Evolutionary conservation across 2,329 filamentous ascomycete species (phyloP), one percentile per base, ranked within the genome.

Genomic region (Fusarium multiceps): DNA sequence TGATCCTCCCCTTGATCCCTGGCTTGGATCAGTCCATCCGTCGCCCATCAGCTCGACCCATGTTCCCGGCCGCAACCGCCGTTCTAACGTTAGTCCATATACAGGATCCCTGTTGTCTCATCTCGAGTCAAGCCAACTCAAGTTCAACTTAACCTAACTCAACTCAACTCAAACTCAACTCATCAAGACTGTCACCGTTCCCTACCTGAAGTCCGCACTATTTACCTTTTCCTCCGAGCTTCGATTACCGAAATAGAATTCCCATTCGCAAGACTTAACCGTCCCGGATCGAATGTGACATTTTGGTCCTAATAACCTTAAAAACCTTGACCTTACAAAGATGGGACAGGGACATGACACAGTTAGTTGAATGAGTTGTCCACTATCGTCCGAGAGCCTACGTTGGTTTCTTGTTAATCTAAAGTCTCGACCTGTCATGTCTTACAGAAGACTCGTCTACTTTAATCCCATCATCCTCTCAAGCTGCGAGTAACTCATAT

Each of bases 21-120:
- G 55, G 63, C 55, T 71, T 55, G 34, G 55, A 71, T 71, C 68
- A 71, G 63, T 71, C 55, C 59, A 71, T 71, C 59, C 63, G 55
- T 46, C 56, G 37, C 55, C 41, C 27, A 37, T 21, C 32, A 41
- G 49, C 49, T 46, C 43, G 43, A 48, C 42, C 68, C 68, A 43
- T 71, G 63, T 51, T 68, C 55, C 63, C 47, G 37, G 54, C 54
- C 56, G 16, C 47, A 43, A 42, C 45, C 41, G 62, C 43, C 37
- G 11, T 32, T 27, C 40, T 40, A 55, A 55, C 47, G 34, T 37
- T 37, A 37, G 34, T 37, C 34, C 34, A 27, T 51, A 32, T 51
- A 51, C n/a, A n/a, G 13, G 32, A 51, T 51, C 49, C 49, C 23
- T 51, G 49, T 51, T 40, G 23, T 51, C 49, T 51, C 49, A 11